Conservation (phyloP, 257 asterid species). For the Leonotis leonurus region DNA sequence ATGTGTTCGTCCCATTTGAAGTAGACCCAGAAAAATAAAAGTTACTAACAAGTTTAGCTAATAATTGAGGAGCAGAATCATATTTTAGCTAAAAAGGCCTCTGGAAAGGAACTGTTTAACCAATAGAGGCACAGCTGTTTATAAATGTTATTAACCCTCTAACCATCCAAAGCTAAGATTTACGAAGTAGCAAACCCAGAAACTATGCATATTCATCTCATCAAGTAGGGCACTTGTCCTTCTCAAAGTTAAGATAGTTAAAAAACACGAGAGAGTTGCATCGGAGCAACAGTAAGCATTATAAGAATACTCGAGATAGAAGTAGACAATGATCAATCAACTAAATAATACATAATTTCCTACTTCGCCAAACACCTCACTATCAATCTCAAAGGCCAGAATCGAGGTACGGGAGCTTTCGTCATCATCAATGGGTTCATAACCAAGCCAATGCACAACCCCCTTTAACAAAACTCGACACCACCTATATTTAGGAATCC, state of each 20-base stretch:
- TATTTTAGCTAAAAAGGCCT: not conserved
- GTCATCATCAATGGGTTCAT: not conserved
- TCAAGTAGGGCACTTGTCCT: too few relatives aligned
- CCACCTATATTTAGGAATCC: slow-evolving; percentile 26
- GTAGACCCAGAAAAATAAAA: too few relatives aligned
- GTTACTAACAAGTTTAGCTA: too few relatives aligned
- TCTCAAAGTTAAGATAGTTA: too few relatives aligned
- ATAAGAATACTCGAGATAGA: not conserved
- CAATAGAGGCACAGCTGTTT: too few relatives aligned
- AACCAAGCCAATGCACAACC: slow-evolving; percentile 44
- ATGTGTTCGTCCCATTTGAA: too few relatives aligned
- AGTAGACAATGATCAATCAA: not conserved
- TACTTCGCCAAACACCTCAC: slow-evolving; percentile 40
- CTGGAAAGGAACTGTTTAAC: not conserved
- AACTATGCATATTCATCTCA: too few relatives aligned
- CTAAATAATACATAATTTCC: not conserved
- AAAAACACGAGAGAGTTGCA: not conserved
- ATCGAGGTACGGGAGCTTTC: slow-evolving; percentile 19
- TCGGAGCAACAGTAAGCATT: not conserved
- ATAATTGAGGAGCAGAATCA: not conserved
- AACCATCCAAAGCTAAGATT: too few relatives aligned
- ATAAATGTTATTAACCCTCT: too few relatives aligned
- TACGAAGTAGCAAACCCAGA: too few relatives aligned
- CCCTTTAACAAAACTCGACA: slow-evolving; percentile 34
- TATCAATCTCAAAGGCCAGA: slow-evolving; percentile 28